These are phyloP conservation scores for Zymoseptoria ardabiliae DNA, from an alignment of 2,329 filamentous ascomycete species.

Conservation along the genomic window DNA sequence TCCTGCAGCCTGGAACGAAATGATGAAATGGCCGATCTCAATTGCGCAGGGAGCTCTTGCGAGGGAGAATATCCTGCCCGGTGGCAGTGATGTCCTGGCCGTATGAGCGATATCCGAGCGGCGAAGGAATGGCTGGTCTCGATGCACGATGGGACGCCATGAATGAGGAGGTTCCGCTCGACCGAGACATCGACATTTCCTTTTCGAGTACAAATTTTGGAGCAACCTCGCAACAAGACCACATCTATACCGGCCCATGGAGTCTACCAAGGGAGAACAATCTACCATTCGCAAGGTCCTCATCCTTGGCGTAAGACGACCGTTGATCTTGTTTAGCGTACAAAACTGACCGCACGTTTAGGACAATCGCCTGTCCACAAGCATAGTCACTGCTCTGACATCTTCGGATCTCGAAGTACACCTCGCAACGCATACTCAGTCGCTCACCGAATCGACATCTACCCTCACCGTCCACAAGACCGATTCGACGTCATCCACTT, in stretches of 20 bases:
- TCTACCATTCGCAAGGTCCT: conserved; percentile 4
- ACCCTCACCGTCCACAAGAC: conserved; percentile 16
- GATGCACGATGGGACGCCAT: not conserved
- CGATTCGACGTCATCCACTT: conserved; percentile 28
- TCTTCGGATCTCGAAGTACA: conserved; percentile 8
- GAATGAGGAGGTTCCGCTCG: conserved; percentile 12
- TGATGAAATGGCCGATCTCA: conserved; percentile 20
- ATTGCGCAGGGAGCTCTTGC: conserved; percentile 7
- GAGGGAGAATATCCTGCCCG: conserved; percentile 6
- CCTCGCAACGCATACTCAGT: conserved; percentile 6
- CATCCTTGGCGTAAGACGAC: conserved; percentile 4
- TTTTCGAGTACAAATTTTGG: not conserved
- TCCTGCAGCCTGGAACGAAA: conserved; percentile 17
- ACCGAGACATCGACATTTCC: conserved; percentile 4
- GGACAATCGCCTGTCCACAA: conserved; percentile 15
- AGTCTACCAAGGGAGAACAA: not conserved
- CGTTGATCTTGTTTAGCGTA: not conserved
- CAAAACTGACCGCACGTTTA: conserved; percentile 2
- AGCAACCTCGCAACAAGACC: not conserved
- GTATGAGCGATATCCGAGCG: not conserved
- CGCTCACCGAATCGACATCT: not conserved
- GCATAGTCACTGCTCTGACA: conserved; percentile 11
- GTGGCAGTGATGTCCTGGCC: conserved; percentile 8
- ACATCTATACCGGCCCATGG: not conserved
- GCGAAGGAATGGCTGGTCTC: not conserved